A percentile compares a stretch with the other conserved stretches of the same genome.
Evolutionary conservation across 2,329 filamentous ascomycete genomes (phyloP).

Genomic region (Chrysoporthe deuterocubensis): DNA sequence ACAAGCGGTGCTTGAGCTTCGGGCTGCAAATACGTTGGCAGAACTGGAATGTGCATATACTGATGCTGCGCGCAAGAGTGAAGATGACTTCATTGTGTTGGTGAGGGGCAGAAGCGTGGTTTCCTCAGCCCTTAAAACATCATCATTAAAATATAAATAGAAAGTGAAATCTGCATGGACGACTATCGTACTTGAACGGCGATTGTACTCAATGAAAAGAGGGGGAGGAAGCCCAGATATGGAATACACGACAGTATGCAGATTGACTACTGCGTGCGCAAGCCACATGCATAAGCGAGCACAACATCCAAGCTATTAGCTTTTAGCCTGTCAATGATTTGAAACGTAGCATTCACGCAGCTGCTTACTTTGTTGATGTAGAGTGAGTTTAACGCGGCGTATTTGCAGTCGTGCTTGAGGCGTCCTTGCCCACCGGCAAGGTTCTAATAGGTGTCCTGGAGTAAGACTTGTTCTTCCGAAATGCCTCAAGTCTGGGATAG

Average conservation of each 20-base stretch:
- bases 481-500: neutral
- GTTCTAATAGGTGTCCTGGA: too few species aligned
- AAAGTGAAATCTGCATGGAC: neutral
- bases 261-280: neutral
- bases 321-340: neutral
- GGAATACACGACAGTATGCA: neutral
- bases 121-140: neutral
- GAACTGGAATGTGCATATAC: neutral
- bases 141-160: neutral
- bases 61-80: neutral
- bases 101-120: neutral
- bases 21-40: neutral
- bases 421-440: neutral
- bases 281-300: slow-evolving; percentile 8
- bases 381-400: neutral
- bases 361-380: neutral
- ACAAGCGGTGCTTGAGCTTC: slow-evolving; percentile 1
- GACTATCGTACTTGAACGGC: neutral
- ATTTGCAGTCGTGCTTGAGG: neutral
- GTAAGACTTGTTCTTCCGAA: neutral
- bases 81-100: neutral
- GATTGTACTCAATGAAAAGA: neutral
- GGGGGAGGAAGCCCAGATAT: neutral
- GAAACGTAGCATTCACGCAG: neutral
- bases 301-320: neutral